These are phyloP conservation scores for Monosporozyma servazzii DNA, from an alignment of 805 yeast species.

Conservation along the genomic window DNA sequence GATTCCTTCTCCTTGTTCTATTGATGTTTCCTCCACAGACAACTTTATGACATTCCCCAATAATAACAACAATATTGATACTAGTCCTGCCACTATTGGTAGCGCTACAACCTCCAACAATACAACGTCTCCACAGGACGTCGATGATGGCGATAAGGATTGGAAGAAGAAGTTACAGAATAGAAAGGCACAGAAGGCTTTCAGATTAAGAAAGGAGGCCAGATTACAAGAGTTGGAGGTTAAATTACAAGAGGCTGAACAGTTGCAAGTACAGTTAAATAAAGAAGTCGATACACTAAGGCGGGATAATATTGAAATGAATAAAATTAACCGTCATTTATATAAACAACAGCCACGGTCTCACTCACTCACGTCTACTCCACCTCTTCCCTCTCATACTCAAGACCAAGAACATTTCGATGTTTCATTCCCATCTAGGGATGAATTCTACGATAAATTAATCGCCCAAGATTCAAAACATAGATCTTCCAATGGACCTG, in stretches of 20 bases:
- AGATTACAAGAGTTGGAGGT: conserved; percentile 57
- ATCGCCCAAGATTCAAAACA: conserved; percentile 1
- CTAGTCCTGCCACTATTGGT: background rate
- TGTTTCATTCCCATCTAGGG: conserved; percentile 24
- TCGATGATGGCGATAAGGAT: background rate
- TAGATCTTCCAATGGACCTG: background rate
- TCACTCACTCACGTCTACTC: background rate
- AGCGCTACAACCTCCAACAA: background rate
- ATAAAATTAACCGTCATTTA: conserved; percentile 53
- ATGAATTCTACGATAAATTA: conserved; percentile 20
- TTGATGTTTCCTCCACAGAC: background rate
- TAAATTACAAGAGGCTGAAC: conserved; percentile 49
- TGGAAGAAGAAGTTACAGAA: conserved; percentile 64
- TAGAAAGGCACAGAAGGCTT: conserved; percentile 82
- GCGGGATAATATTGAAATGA: conserved; percentile 46
- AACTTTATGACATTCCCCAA: background rate
- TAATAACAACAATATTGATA: background rate
- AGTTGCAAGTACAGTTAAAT: conserved; percentile 37
- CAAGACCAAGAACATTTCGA: background rate
- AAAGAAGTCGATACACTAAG: conserved; percentile 44
- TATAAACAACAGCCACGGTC: conserved; percentile 8
- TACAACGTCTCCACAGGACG: too few species aligned
- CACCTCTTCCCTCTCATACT: background rate
- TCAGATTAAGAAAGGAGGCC: conserved; percentile 71
- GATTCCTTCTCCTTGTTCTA: background rate